Base-by-base conservation (phyloP, 768 basidiomycete species). In the Stropharia rugosoannulata region DNA sequence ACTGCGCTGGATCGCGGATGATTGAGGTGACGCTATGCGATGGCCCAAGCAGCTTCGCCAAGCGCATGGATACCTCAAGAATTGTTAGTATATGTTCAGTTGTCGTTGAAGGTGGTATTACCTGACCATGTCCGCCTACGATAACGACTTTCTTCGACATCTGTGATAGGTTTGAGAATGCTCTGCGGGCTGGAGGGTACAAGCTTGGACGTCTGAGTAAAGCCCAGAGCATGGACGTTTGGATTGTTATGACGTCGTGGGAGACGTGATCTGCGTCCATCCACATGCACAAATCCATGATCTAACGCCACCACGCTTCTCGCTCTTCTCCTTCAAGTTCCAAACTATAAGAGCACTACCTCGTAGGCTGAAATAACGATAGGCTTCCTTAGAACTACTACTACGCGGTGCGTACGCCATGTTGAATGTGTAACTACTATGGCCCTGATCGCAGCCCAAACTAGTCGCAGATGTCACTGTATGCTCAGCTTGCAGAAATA, bases 111-210 rank as follows among this genome's bases (percentile, higher is more conserved):
- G n/a, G 10, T n/a, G 12, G 41, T 58, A 72, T 42, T 57, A 79
- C 80, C 56, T 79, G 76, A 55, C 82, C 81, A 60, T 83, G 80
- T 6, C 80, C 82, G 18, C 82, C 81, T 15, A 83, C 73, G 49
- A 82, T 81, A 50, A 73, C 72, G 7, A 81, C 68, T 53, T 80
- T 81, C 65, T 73, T 77, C 16, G 64, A 44, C 64, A 65, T 65
- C 4, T 48, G 42, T 9, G 25, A 19, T 18, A n/a, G 51, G 40
- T 40, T 19, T 4, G 18, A 41, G 27, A 45, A 29, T 22, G 41
- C 16, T 11, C 10, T 27, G 4, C 22, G 11, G 2, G 16, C 18
- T 16, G 19, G 15, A 22, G 10, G 7, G 27, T 39, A 25, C 13
- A 9, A 29, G 11, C n/a, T 18, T 27, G 22, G 25, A 27, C 4